Percentiles rank a stretch among this genome's conserved stretches.
Conservation (phyloP, 139 green algal genomes). For the Spirogloea muscicola region DNA sequence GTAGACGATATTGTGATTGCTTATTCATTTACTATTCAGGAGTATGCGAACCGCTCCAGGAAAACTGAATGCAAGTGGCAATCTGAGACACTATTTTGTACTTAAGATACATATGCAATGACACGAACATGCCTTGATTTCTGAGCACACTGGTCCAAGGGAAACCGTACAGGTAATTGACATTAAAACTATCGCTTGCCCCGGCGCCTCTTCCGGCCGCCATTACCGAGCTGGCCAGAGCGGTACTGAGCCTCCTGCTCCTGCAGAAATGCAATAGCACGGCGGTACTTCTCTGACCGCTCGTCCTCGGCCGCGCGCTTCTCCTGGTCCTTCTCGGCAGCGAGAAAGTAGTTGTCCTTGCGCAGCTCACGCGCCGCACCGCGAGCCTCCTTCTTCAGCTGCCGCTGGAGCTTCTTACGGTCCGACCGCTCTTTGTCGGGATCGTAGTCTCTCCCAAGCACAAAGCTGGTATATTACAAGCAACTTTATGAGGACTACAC, state of each 20-base stretch:
- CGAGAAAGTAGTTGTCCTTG: slow-evolving; percentile 61
- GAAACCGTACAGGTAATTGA: too few relatives aligned
- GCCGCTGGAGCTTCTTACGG: slow-evolving; percentile 46
- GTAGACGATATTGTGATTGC: too few relatives aligned
- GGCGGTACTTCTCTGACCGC: slow-evolving; percentile 39
- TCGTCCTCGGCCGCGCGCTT: slow-evolving; percentile 55
- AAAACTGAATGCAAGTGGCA: too few relatives aligned
- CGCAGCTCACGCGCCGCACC: slow-evolving; percentile 82
- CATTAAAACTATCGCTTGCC: slow-evolving; percentile 2
- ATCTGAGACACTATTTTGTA: too few relatives aligned
- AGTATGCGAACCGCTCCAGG: too few relatives aligned
- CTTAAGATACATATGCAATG: too few relatives aligned
- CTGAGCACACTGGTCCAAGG: too few relatives aligned
- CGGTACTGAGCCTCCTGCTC: slow-evolving; percentile 34
- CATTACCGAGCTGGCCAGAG: slow-evolving; percentile 37
- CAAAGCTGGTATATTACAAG: slow-evolving; percentile 45
- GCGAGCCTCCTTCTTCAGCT: slow-evolving; percentile 57
- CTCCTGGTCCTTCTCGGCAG: slow-evolving; percentile 35
- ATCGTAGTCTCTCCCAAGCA: slow-evolving; percentile 50
- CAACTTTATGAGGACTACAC: too few relatives aligned
- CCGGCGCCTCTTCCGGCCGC: slow-evolving; percentile 10
- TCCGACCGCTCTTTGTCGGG: slow-evolving; percentile 52
- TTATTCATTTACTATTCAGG: too few relatives aligned
- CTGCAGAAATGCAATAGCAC: slow-evolving; percentile 69
- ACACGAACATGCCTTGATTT: too few relatives aligned